These are phyloP conservation scores for Suillus decipiens DNA, from an alignment of 768 basidiomycete species.

Conservation along the genomic window DNA sequence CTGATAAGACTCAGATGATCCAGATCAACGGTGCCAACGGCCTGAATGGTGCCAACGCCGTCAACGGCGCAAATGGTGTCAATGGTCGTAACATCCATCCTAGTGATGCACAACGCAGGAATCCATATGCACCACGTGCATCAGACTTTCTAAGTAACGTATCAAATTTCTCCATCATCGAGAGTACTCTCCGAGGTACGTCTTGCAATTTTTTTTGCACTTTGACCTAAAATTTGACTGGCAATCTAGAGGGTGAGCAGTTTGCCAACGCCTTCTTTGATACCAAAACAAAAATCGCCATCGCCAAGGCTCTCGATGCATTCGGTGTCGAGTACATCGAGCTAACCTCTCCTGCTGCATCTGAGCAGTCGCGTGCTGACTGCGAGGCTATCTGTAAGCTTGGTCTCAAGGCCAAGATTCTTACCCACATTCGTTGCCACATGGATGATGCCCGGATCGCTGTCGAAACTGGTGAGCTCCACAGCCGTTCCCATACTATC, in stretches of 20 bases:
- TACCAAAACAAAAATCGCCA: constrained; percentile 99
- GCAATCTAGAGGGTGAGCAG: constrained; percentile 86
- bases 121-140: constrained; percentile 89
- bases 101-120: constrained; percentile 47
- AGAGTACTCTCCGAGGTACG: constrained; percentile 92
- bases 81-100: constrained; percentile 34
- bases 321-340: constrained; percentile 99
- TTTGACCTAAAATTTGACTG: constrained; percentile 14
- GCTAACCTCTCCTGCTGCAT: constrained; percentile 96
- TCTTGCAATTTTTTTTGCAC: constrained; percentile 15
- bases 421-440: constrained; percentile 99
- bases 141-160: constrained; percentile 91
- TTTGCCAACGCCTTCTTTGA: constrained; percentile 99
- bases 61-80: constrained; percentile 43
- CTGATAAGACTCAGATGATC: constrained; percentile 66
- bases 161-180: constrained; percentile 95
- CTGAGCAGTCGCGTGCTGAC: constrained; percentile 90
- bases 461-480: constrained; percentile 84
- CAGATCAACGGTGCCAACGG: constrained; percentile 38
- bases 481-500: not conserved
- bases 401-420: constrained; percentile 92
- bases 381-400: constrained; percentile 99
- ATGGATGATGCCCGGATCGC: constrained; percentile 99
- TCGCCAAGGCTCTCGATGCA: constrained; percentile 96
- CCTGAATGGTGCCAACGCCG: constrained; percentile 37